A percentile compares a stretch with the other conserved stretches of the same genome.
Evolutionary conservation across 1,139 yeast species (phyloP).

Genomic region (Debaryomyces sp.): DNA sequence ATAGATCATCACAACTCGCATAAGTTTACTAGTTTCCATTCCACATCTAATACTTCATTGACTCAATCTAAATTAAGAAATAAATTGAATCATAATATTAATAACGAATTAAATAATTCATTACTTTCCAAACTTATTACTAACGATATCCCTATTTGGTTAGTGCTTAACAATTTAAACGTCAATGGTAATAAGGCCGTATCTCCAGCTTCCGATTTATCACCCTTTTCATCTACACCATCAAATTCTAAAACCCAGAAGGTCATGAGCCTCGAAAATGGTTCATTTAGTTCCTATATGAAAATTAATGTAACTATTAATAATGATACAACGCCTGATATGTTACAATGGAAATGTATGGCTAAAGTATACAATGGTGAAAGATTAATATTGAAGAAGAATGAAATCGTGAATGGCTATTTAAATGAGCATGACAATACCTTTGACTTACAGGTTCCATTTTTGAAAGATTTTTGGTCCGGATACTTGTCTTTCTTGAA

Average conservation of each 20-base stretch:
- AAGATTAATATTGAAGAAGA: constrained; percentile 26
- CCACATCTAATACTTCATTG: constrained; percentile 11
- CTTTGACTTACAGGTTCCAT: constrained; percentile 40
- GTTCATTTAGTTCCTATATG: constrained; percentile 34
- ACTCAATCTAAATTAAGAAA: constrained; percentile 8
- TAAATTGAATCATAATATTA: constrained; percentile 7
- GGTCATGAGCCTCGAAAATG: constrained; percentile 26
- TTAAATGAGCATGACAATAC: constrained; percentile 16
- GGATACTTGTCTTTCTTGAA: constrained; percentile 41
- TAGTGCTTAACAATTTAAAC: constrained; percentile 9
- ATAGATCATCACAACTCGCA: constrained; percentile 10
- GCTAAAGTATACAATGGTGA: constrained; percentile 32
- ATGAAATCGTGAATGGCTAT: constrained; percentile 42
- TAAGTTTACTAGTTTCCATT: constrained; percentile 17
- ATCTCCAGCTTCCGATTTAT: constrained; percentile 1
- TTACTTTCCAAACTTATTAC: constrained; percentile 5
- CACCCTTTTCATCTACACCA: constrained; percentile 14
- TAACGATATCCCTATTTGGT: constrained; percentile 12
- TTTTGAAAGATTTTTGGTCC: constrained; percentile 41
- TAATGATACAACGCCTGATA: constrained; percentile 11
- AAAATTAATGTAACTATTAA: constrained; percentile 22
- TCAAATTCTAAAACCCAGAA: constrained; percentile 9
- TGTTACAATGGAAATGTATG: constrained; percentile 39
- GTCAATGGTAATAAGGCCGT: not conserved
- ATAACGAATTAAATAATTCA: constrained; percentile 5